A percentile compares a stretch with the other conserved stretches of the same genome.
Evolutionary conservation across 2,329 filamentous ascomycete genomes (phyloP).

Genomic region (Nigrograna mackinnonii): DNA sequence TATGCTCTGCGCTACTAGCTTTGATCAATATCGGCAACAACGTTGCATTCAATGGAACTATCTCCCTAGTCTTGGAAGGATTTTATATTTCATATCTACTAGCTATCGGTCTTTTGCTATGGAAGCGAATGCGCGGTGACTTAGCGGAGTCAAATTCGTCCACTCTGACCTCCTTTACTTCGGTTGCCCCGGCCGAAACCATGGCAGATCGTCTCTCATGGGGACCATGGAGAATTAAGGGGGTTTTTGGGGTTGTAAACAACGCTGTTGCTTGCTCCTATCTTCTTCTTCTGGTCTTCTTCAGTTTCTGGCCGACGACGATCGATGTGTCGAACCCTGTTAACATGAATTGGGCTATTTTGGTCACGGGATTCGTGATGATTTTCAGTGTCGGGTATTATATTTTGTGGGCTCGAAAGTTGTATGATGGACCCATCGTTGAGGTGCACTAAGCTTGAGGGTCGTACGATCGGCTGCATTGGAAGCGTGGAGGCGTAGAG

Average conservation of each 20-base stretch:
- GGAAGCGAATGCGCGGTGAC: conserved; percentile 38
- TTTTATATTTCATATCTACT: conserved; percentile 42
- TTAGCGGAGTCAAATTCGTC: conserved; percentile 21
- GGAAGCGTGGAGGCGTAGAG: no score
- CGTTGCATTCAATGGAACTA: conserved; percentile 38
- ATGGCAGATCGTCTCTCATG: conserved; percentile 28
- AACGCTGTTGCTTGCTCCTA: conserved; percentile 37
- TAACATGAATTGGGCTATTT: conserved; percentile 37
- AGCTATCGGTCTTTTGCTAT: conserved; percentile 35
- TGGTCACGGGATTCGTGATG: conserved; percentile 32
- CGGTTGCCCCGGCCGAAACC: conserved; percentile 16
- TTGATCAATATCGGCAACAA: conserved; percentile 58
- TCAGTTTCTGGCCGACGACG: conserved; percentile 37
- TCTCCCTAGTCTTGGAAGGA: conserved; percentile 38
- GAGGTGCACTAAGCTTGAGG: no score
- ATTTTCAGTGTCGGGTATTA: conserved; percentile 36
- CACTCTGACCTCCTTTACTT: conserved; percentile 25
- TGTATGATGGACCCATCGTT: conserved; percentile 37
- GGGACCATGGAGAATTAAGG: conserved; percentile 39
- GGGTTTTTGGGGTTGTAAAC: conserved; percentile 29
- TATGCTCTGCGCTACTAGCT: conserved; percentile 49
- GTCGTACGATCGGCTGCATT: no score
- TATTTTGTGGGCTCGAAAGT: conserved; percentile 27
- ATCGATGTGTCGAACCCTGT: conserved; percentile 15
- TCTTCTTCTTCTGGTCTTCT: conserved; percentile 35